Percentiles rank a stretch among this genome's conserved stretches.
Conservation (phyloP, 1,284 basidiomycete genomes). For the Phlebopus sp. region DNA sequence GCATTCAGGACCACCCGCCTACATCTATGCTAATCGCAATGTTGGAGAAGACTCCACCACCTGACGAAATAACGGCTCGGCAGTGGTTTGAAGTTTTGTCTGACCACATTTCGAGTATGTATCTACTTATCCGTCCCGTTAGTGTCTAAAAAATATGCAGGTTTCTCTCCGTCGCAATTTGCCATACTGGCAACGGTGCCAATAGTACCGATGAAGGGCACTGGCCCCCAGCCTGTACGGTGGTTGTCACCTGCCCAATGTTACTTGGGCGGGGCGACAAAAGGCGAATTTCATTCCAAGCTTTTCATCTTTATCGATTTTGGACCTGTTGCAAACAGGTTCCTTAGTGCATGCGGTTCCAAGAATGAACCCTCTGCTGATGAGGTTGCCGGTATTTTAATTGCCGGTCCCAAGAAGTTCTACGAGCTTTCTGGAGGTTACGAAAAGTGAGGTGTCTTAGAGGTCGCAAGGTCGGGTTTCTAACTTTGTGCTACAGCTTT, state of each 20-base stretch:
- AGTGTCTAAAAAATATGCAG: conserved; percentile 11
- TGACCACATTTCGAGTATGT: conserved; percentile 63
- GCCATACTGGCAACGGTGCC: conserved; percentile 43
- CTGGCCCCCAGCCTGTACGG: conserved; percentile 33
- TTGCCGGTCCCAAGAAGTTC: conserved; percentile 67
- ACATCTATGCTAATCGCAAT: conserved; percentile 61
- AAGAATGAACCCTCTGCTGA: conserved; percentile 86
- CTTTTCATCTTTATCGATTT: conserved; percentile 91
- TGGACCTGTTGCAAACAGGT: conserved; percentile 78
- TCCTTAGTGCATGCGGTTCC: conserved; percentile 86
- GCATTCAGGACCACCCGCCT: conserved; percentile 74
- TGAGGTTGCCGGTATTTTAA: conserved; percentile 66
- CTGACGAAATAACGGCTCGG: conserved; percentile 52
- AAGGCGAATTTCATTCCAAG: conserved; percentile 65
- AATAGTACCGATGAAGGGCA: conserved; percentile 52
- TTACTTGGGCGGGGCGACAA: conserved; percentile 57
- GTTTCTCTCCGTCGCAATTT: conserved; percentile 22
- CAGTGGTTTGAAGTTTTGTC: conserved; percentile 80
- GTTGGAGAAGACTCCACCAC: conserved; percentile 64
- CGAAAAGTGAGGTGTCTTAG: conserved; percentile 46
- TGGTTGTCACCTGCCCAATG: conserved; percentile 65
- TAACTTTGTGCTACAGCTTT: conserved; percentile 50
- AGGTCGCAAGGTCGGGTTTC: background rate
- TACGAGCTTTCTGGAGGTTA: conserved; percentile 65
- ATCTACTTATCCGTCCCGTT: background rate